Evolutionary conservation across 1,284 basidiomycete genomes (phyloP).

Genomic region (Cryptococcus sp.): DNA sequence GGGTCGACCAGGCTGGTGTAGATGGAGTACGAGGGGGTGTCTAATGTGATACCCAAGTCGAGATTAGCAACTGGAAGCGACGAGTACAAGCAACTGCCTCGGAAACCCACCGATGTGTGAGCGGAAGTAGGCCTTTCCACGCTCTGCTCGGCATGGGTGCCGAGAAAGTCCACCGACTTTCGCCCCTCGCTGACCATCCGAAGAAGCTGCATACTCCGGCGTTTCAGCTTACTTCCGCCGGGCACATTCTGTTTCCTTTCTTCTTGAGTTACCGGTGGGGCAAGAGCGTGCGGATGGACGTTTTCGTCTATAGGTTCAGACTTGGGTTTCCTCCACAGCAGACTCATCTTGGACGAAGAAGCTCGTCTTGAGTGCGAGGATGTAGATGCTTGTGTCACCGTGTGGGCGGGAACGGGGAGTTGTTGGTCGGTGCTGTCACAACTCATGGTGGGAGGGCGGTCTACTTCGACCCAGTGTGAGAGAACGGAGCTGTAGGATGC

Average conservation of each 20-base stretch:
- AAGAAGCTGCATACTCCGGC: slow-evolving; percentile 12
- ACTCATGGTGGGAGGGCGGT: not conserved
- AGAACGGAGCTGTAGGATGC: not conserved
- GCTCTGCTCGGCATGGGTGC: not conserved
- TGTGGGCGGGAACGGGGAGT: not conserved
- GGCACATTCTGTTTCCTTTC: not conserved
- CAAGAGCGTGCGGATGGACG: not conserved
- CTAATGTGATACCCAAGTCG: not conserved
- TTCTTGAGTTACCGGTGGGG: too few relatives aligned
- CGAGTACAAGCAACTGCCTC: not conserved
- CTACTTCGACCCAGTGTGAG: not conserved
- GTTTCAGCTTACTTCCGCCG: slow-evolving; percentile 1
- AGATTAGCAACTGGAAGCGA: not conserved
- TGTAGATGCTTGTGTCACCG: not conserved
- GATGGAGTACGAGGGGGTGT: not conserved
- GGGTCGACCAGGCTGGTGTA: not conserved
- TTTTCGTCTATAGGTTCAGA: not conserved
- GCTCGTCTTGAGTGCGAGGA: not conserved
- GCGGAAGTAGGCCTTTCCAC: not conserved
- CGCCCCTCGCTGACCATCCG: slow-evolving; percentile 1
- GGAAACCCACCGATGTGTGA: not conserved
- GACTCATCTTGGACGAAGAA: not conserved
- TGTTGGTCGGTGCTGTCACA: not conserved
- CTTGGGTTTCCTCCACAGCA: not conserved
- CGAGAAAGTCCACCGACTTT: not conserved